Base-by-base conservation (phyloP, 805 yeast species). In the Yamadazyma philogaea region DNA sequence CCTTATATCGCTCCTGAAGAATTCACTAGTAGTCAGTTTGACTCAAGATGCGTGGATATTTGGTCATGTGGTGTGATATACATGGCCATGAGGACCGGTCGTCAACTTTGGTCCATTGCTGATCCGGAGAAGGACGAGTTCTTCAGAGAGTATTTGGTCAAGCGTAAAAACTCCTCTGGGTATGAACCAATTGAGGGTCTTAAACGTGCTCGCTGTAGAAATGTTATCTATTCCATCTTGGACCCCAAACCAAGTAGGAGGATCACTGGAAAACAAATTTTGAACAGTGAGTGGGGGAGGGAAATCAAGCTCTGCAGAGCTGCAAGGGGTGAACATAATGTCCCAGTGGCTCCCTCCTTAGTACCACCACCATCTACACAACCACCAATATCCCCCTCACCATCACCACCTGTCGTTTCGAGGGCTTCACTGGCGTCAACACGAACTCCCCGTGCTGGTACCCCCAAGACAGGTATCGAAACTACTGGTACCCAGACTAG, bases 211-310 rank as follows among this genome's bases (percentile, higher is more conserved):
- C 72, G 95, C 53, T 90, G 98, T 59, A 73, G 96, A 40, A 91
- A 91, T 56, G 98, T 91, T 31, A 84, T 93, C 45, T 91, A 91
- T 61, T 87, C 96, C 16, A 85, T 93, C 42, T 69, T 93, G 52
- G 98, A 93, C 59, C 99, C 99, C 1, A 81, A 84, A 26, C 95
- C 99, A 3, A 69, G 75, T 11, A 75, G 97, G 53, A 76, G 98
- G 59, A 85, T 93, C 50, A 90, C 86, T 19, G 95, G 95, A 11
- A 79, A 79, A 53, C 97, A 91, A 64, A 79, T 90, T 20, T 69
- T 93, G 58, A 89, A 85, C 57, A 83, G 93, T 60, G 98, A 93
- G 63, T 91, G 98, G 98, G 96, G 95, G 0, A 71, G 97, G 45
- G 95, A 87, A 59, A 89, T 91, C 48, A 74, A 68, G 45, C 81